Evolutionary conservation across 768 basidiomycete species (phyloP), one percentile per base, ranked within the genome.

Genomic region (Chalciporus chontae): DNA sequence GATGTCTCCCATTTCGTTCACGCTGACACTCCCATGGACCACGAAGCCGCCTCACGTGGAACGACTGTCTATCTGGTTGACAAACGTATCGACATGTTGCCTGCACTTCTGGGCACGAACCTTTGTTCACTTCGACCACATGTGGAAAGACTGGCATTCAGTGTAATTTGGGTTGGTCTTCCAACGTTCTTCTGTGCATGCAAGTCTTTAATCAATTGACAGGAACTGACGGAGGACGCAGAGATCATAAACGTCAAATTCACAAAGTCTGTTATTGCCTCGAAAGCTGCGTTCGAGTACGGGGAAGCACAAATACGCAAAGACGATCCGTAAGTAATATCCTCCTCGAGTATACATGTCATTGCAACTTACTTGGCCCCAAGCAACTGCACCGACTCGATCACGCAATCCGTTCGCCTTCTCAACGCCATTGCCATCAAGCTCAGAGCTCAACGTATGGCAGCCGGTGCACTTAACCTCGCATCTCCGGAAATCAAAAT

Each of bases 401-500:
- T 98, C 9, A 94, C 94, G 0, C 70, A 83, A 45, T 83, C 88
- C 53, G 91, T 98, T 41, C 85, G 96, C 1, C 76, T 98, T 1
- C 82, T 99, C 46, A 97, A 99, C 64, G 63, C 74, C 0, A 77
- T 99, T 7, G 94, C 95, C 0, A 78, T 79, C 65, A 90, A 94
- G 59, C 77, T 99, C 47, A 90, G 83, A 63, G 87, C 81, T 5
- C 79, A 77, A 24, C 80, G 96, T 15, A 97, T 98, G 91, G 83
- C 79, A 15, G 94, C 93, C 0, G 96, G 96, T n/a, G 96, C 96
- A 9, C 79, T 99, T 36, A 97, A 98, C 52, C 84, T 99, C 19
- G 95, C 96, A 1, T 98, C 96, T 0, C 95, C 96, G 0, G 96
- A 99, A 75, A 90, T 99, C 68, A 97, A 94, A 67, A 97, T 99